A percentile compares a stretch with the other conserved stretches of the same genome.
phyloP scores from a whole-genome alignment of 371 early-diverging fungal species.

The Gilbertella persicaria region DNA sequence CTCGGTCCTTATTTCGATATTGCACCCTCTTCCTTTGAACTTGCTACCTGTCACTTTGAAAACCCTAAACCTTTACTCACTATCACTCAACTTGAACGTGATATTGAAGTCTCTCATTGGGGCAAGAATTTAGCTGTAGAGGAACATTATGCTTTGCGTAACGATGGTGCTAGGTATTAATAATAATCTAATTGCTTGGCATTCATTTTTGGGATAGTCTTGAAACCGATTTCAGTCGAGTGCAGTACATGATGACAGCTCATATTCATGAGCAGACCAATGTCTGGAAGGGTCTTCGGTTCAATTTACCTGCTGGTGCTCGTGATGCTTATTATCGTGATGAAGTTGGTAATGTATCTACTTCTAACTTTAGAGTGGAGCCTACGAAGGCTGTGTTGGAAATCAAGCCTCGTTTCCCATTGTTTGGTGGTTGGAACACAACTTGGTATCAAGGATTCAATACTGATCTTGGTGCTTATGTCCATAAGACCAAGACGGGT shows the following conservation, averaged over 20 bases:
- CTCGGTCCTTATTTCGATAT: slow-evolving; percentile 79
- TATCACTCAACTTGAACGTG: slow-evolving; percentile 64
- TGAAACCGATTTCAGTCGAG: slow-evolving; percentile 74
- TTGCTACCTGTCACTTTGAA: slow-evolving; percentile 61
- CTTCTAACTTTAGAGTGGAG: slow-evolving; percentile 71
- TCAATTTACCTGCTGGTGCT: slow-evolving; percentile 67
- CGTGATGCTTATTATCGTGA: slow-evolving; percentile 86
- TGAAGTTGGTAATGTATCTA: slow-evolving; percentile 96
- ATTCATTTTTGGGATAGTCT: slow-evolving; percentile 46
- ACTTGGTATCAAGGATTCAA: slow-evolving; percentile 93
- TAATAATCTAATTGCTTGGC: not conserved
- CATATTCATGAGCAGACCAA: slow-evolving; percentile 59
- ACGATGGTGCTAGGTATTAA: slow-evolving; percentile 79
- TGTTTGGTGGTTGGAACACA: slow-evolving; percentile 96
- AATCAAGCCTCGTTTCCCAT: slow-evolving; percentile 86
- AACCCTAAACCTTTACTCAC: slow-evolving; percentile 67
- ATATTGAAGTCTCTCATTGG: slow-evolving; percentile 88
- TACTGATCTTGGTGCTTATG: slow-evolving; percentile 59
- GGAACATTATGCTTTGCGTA: slow-evolving; percentile 81
- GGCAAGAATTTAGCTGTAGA: slow-evolving; percentile 79
- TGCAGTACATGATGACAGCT: slow-evolving; percentile 60
- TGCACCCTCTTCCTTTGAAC: slow-evolving; percentile 51
- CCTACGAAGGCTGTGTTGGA: slow-evolving; percentile 58
- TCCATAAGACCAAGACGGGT: slow-evolving; percentile 52
- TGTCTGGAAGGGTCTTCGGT: slow-evolving; percentile 57